A percentile compares a stretch with the other conserved stretches of the same genome.
These are phyloP conservation scores for Chrysophaeum taylorii DNA, from an alignment of 352 stramenopile genomes.

Conservation along the genomic window DNA sequence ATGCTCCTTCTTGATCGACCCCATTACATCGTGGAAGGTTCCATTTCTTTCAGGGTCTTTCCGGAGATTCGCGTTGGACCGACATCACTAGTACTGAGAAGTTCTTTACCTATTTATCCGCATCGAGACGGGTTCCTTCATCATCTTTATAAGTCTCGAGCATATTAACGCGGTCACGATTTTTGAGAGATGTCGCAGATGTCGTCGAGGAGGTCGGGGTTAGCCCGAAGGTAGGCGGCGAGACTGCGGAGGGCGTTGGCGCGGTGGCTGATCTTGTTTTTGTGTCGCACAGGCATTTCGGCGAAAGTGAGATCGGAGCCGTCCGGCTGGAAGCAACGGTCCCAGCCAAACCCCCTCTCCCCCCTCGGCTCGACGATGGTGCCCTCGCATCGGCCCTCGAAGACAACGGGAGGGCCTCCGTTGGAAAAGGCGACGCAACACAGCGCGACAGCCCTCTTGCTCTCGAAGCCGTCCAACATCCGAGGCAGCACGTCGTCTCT, in stretches of 20 bases:
- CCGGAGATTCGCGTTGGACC: too few relatives aligned
- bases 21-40: too few relatives aligned
- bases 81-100: too few relatives aligned
- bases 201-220: neutral
- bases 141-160: too few relatives aligned
- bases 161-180: too few relatives aligned
- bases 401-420: slow-evolving; percentile 68
- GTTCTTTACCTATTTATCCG: too few relatives aligned
- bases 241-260: neutral
- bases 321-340: slow-evolving; percentile 72
- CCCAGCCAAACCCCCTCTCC: slow-evolving; percentile 71
- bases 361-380: slow-evolving; percentile 78
- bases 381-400: slow-evolving; percentile 77
- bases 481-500: slow-evolving; percentile 79
- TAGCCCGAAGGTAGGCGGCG: neutral
- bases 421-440: slow-evolving; percentile 81
- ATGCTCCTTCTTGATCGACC: too few relatives aligned
- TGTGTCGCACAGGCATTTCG: slow-evolving; percentile 71
- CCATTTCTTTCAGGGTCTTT: too few relatives aligned
- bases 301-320: slow-evolving; percentile 69
- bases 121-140: too few relatives aligned
- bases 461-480: slow-evolving; percentile 78
- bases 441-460: slow-evolving; percentile 87
- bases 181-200: too few relatives aligned
- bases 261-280: slow-evolving; percentile 78